Evolutionary conservation across 139 green algal species (phyloP).

Genomic region (Trebouxia sp.): DNA sequence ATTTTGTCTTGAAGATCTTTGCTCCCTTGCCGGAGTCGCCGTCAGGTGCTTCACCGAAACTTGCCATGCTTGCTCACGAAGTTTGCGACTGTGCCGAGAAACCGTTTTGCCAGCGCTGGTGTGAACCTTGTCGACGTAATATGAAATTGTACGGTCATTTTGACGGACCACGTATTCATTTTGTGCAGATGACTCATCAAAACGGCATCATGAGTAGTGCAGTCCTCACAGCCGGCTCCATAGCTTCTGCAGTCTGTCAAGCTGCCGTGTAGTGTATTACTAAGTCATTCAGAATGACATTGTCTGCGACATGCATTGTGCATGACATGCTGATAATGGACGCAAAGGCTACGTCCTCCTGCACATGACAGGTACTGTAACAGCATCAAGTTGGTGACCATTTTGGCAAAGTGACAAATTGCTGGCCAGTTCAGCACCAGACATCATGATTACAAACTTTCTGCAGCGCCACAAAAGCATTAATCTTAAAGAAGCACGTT

Average conservation of each 20-base stretch:
- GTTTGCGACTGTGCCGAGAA: not conserved
- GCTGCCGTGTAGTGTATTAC: not conserved
- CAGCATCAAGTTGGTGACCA: no score
- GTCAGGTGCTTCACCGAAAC: conserved; percentile 70
- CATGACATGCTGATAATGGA: no score
- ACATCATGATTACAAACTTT: no score
- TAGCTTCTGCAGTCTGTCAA: not conserved
- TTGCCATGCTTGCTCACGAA: conserved; percentile 53
- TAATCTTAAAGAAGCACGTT: no score
- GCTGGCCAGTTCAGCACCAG: no score
- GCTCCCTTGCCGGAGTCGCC: conserved; percentile 60
- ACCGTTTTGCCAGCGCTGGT: not conserved
- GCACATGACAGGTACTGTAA: no score
- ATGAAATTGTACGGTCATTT: not conserved
- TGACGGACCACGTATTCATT: not conserved
- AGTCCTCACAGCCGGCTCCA: no score
- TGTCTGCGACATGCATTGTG: no score
- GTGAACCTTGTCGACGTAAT: not conserved
- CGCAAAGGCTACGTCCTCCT: no score
- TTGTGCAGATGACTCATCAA: not conserved
- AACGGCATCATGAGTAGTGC: not conserved
- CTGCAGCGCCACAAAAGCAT: no score
- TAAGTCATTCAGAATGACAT: not conserved
- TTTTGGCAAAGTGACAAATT: no score
- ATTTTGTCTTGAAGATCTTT: conserved; percentile 99